These are phyloP conservation scores for Triticum urartu DNA, from an alignment of 176 grass and related monocot genomes.

Conservation along the genomic window DNA sequence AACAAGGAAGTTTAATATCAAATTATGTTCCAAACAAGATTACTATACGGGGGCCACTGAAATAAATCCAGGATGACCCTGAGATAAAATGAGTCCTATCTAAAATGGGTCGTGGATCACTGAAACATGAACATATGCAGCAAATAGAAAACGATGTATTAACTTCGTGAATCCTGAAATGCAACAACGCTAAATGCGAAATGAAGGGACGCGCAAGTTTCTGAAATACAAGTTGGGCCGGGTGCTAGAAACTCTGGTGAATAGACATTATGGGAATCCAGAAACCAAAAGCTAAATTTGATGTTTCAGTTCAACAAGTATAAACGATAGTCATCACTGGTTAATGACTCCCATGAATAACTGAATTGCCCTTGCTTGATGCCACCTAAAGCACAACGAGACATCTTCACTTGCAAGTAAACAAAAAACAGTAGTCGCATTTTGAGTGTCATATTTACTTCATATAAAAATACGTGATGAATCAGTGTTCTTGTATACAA, in stretches of 20 bases:
- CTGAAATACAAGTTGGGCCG: not conserved
- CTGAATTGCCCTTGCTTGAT: not conserved
- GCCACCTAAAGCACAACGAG: not conserved
- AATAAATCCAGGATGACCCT: not conserved
- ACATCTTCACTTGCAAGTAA: not conserved
- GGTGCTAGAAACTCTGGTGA: not conserved
- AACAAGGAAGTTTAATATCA: not conserved
- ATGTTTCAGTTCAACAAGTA: not conserved
- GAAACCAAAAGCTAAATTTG: not conserved
- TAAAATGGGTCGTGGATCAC: not conserved
- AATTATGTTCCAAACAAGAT: not conserved
- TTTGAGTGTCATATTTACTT: not conserved
- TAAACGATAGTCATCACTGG: not conserved
- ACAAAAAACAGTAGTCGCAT: not conserved
- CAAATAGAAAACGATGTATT: not conserved
- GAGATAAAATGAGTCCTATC: not conserved
- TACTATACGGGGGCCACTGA: too few relatives aligned
- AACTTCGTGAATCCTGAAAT: not conserved
- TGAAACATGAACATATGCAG: not conserved
- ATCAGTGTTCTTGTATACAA: not conserved
- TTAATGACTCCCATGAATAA: not conserved
- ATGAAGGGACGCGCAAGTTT: not conserved
- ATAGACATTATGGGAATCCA: not conserved
- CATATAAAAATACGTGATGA: not conserved
- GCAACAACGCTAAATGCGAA: not conserved